Evolutionary conservation across 2,329 filamentous ascomycete species (phyloP), one percentile per base, ranked within the genome.

Genomic region (Diaporthe australafricana): DNA sequence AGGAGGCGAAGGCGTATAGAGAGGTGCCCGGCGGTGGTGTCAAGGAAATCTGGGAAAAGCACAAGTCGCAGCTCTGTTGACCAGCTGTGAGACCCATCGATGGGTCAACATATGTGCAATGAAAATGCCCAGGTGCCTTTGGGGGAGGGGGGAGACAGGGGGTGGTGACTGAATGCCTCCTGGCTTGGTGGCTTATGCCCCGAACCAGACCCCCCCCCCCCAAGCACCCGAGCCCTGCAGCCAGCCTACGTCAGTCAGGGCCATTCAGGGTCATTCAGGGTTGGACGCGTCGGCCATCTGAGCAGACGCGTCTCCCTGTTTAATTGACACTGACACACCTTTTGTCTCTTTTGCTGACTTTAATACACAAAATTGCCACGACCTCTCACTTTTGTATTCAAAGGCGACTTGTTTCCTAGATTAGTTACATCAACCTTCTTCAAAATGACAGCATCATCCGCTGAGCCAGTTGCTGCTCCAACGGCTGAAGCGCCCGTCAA

Each of bases 401-500:
- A 27, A 4, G 30, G 3, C n/a, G n/a, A n/a, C n/a, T 48, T 12
- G 17, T 1, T 20, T 20, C 1, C 17, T 12, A 16, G 11, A 2
- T 22, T 52, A 1, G 4, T 17, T 6, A 4, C 22, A 35, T 0
- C 4, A 47, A 30, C 20, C 16, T 7, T 7, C 12, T 20, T 14
- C 6, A 71, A 7, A 30, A 73, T 73, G 72, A 72, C 70, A 22
- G 65, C 57, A 38, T 70, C 72, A 32, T 69, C 70, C 22, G 32
- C 69, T n/a, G 72, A 62, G 27, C 47, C 65, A 9, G 53, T 63
- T 38, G 45, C 52, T 9, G 52, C 42, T 38, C 22, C 56, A 5
- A 14, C 42, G 3, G 52, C 66, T 42, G 72, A 53, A 32, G 30
- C 57, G 35, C 38, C 66, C 20, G 30, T 25, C 9, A 62, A 60